Conservation (phyloP, 2,329 filamentous ascomycete species). For the Conoideocrella luteorostrata region DNA sequence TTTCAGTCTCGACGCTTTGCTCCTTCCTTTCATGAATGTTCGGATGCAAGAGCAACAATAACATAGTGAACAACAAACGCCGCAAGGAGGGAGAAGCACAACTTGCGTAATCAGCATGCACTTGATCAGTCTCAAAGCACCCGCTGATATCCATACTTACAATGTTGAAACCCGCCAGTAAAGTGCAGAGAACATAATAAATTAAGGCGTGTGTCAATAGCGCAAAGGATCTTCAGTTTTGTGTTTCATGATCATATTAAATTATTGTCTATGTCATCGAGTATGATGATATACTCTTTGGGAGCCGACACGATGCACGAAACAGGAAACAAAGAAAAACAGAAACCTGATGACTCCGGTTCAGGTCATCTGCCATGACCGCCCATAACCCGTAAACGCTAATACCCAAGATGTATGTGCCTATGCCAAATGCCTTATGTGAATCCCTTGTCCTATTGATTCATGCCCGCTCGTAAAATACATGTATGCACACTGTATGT, state of each 20-base stretch:
- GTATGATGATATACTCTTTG: background rate
- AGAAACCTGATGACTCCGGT: background rate
- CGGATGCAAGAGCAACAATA: too few species aligned
- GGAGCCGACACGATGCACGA: background rate
- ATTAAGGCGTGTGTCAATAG: too few species aligned
- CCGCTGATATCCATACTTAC: too few species aligned
- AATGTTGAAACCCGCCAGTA: too few species aligned
- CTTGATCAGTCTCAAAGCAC: too few species aligned
- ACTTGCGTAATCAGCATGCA: too few species aligned
- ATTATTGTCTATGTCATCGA: background rate
- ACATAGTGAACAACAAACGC: too few species aligned
- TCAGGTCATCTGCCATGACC: conserved; percentile 5
- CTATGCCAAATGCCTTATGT: background rate
- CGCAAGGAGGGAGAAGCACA: too few species aligned
- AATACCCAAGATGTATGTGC: conserved; percentile 1
- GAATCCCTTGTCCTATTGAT: background rate
- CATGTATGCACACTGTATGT: too few species aligned
- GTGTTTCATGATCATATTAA: too few species aligned
- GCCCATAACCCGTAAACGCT: background rate
- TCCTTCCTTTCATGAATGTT: conserved; percentile 7
- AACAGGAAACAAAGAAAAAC: background rate
- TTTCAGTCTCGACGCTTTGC: background rate
- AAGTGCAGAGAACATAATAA: too few species aligned
- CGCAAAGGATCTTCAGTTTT: too few species aligned
- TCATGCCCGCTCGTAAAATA: background rate